A percentile compares a stretch with the other conserved stretches of the same genome.
Evolutionary conservation across 176 grass and related monocot genomes (phyloP).

Genomic region (Aegilops speltoides): DNA sequence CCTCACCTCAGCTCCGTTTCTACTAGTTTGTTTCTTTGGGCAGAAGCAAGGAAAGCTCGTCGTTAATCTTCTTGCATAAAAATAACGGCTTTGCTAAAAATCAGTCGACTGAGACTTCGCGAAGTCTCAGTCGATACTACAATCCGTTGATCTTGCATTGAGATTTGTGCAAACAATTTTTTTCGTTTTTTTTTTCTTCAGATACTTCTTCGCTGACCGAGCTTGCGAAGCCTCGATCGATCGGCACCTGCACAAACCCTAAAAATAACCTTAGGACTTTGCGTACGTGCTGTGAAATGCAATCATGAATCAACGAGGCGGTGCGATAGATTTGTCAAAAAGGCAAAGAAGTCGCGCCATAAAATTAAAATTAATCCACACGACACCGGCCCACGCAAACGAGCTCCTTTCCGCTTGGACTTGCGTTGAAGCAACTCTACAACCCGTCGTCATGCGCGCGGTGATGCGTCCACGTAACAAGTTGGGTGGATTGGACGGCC

Average conservation of each 20-base stretch:
- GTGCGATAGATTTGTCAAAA: not conserved
- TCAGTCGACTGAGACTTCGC: no score
- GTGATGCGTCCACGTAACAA: constrained; percentile 41
- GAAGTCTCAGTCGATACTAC: no score
- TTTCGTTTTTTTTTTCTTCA: no score
- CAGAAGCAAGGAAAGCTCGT: not conserved
- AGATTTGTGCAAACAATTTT: no score
- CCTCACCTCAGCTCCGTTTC: not conserved
- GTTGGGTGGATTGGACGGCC: not conserved
- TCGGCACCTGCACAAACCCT: no score
- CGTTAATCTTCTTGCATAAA: not conserved
- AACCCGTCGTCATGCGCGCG: not conserved
- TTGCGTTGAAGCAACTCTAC: constrained; percentile 38
- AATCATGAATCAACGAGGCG: not conserved
- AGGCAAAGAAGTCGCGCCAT: not conserved
- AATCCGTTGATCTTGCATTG: no score
- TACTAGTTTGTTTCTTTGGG: not conserved
- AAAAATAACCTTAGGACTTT: not conserved
- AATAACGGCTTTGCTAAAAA: no score
- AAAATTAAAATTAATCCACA: not conserved
- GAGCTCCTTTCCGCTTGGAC: not conserved
- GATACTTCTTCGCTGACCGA: no score
- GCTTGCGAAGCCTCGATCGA: no score
- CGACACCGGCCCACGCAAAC: not conserved
- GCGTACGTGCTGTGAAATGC: not conserved